Base-by-base conservation (phyloP, 2,329 filamentous ascomycete genomes). In the Parastagonospora nodorum region DNA sequence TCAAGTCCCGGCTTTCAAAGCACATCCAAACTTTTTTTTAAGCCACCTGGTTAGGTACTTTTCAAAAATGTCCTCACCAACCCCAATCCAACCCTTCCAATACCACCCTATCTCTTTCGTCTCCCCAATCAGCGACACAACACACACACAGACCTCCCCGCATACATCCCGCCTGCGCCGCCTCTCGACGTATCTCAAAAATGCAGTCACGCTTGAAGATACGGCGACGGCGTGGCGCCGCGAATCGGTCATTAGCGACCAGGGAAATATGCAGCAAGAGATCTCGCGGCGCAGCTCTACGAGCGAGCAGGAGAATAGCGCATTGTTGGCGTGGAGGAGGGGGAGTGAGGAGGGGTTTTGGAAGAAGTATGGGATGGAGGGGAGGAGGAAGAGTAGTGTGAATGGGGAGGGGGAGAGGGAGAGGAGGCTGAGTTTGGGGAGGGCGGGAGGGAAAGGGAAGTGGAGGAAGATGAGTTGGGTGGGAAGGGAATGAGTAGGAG, bases 61-160 rank as follows among this genome's bases (percentile, higher is more conserved):
- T 14, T 35, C 32, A 35, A 16, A 4, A 2, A 36, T 36, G 14
- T 36, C 33, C 30, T 32, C n/a, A 19, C 12, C 28, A 19, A 42
- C 9, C 31, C 40, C 12, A 15, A 15, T 19, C 32, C 19, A 15
- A n/a, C 15, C 42, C 42, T 19, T 16, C 38, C n/a, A 24, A 24
- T 47, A 47, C 29, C n/a, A 12, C 11, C 44, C 44, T 8, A 29
- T 47, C 16, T 41, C 44, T 15, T 47, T 47, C 44, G 44, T 47
- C 15, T 47, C 44, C 2, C 44, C 44, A 8, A 47, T 47, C 10
- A 31, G 32, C 36, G 44, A 47, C 10, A 39, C 44, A 15, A 33
- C 29, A 40, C 44, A 7, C 14, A 27, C 28, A 15, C 11, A 8
- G 14, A 27, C 30, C 27, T 28, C 32, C 7, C 32, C 8, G 8